Conservation (phyloP, 495 filamentous ascomycete genomes). For the Xylaria telfairii region DNA sequence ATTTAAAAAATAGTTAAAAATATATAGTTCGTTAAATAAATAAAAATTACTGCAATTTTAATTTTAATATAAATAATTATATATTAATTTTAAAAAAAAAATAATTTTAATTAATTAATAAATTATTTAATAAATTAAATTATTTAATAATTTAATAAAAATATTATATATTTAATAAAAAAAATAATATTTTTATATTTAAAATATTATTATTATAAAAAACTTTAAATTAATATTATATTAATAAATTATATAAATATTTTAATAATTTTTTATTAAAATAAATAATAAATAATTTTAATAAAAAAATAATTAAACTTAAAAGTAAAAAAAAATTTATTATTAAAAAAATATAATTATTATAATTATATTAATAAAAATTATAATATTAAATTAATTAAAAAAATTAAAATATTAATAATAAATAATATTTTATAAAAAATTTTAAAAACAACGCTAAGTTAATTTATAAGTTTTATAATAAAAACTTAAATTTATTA, state of each 20-base stretch:
- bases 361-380: no score
- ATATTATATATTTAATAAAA: neutral
- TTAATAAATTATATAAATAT: neutral
- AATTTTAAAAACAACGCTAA: no score
- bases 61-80: neutral
- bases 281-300: no score
- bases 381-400: no score
- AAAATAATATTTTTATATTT: neutral
- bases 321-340: no score
- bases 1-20: neutral
- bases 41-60: neutral
- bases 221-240: neutral
- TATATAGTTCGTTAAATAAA: neutral
- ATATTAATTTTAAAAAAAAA: neutral
- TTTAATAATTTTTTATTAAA: neutral
- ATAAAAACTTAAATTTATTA: no score
- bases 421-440: no score
- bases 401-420: no score
- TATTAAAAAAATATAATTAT: no score
- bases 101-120: neutral
- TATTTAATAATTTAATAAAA: neutral
- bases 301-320: no score
- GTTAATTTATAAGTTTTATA: no score
- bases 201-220: neutral
- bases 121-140: neutral